phyloP scores from a whole-genome alignment of 352 stramenopile genomes.

The Pythium monospermum region DNA sequence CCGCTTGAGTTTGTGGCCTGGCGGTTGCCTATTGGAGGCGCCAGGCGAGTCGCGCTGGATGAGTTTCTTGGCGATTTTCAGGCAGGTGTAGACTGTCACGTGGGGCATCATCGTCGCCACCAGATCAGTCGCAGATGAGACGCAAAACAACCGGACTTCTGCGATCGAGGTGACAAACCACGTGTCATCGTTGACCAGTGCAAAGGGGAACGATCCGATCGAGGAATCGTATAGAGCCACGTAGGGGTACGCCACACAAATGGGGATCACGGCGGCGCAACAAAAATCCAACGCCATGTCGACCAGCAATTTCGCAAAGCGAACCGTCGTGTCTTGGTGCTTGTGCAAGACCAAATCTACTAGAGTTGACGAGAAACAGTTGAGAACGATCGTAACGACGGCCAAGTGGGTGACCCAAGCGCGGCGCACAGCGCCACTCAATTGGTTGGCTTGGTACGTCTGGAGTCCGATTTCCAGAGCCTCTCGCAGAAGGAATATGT shows the following conservation, averaged over 20 bases:
- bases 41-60: too few relatives aligned
- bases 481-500: conserved; percentile 9
- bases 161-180: conserved; percentile 11
- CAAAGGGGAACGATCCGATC: too few relatives aligned
- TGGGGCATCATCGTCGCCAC: conserved; percentile 9
- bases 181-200: background rate
- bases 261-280: conserved; percentile 5
- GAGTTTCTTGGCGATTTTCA: conserved; percentile 6
- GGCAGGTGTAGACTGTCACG: conserved; percentile 4
- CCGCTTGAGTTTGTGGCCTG: too few relatives aligned
- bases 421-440: conserved; percentile 6
- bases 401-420: conserved; percentile 14
- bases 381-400: conserved; percentile 6
- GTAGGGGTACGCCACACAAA: conserved; percentile 8
- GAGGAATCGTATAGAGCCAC: background rate
- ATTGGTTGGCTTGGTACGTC: conserved; percentile 15
- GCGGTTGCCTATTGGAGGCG: too few relatives aligned
- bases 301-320: background rate
- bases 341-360: too few relatives aligned
- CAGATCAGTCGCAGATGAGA: conserved; percentile 4
- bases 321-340: background rate
- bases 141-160: conserved; percentile 8
- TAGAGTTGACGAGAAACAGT: conserved; percentile 14
- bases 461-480: conserved; percentile 12
- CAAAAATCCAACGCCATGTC: conserved; percentile 15